Evolutionary conservation across 1,284 basidiomycete genomes (phyloP).

Genomic region (Stereum hirsutum): DNA sequence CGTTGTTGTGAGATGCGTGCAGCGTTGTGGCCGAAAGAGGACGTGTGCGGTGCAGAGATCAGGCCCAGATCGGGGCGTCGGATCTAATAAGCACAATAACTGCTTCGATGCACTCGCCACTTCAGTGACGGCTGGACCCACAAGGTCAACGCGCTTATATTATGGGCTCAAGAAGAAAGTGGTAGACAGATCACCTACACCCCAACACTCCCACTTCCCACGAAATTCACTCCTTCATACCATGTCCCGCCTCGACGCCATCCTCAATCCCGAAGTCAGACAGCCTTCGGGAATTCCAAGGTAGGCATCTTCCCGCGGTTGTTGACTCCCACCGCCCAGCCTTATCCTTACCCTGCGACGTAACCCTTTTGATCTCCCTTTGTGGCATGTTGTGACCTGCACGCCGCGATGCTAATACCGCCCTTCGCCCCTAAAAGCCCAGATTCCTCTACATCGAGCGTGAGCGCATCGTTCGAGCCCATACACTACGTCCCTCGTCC

Average conservation of each 20-base stretch:
- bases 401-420: no score
- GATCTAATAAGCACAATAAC: slow-evolving; percentile 15
- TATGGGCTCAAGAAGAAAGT: slow-evolving; percentile 2
- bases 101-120: no score
- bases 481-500: neutral
- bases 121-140: no score
- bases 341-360: no score
- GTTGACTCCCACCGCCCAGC: slow-evolving; percentile 4
- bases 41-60: neutral
- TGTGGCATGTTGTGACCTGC: no score
- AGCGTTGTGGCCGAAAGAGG: neutral
- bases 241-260: slow-evolving; percentile 24
- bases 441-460: slow-evolving; percentile 16
- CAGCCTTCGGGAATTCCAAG: no score
- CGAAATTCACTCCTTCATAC: no score
- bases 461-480: slow-evolving; percentile 10
- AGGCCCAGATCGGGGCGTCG: slow-evolving; percentile 7
- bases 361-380: no score
- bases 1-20: no score
- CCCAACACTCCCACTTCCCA: slow-evolving; percentile 6
- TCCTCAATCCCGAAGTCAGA: slow-evolving; percentile 25
- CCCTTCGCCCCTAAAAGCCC: slow-evolving; percentile 10
- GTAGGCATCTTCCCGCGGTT: no score
- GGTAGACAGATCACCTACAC: slow-evolving; percentile 1
- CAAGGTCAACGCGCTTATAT: slow-evolving; percentile 19